Evolutionary conservation across 2,329 filamentous ascomycete genomes (phyloP), one percentile per base, ranked within the genome.

Genomic region (Huntiella savannae): DNA sequence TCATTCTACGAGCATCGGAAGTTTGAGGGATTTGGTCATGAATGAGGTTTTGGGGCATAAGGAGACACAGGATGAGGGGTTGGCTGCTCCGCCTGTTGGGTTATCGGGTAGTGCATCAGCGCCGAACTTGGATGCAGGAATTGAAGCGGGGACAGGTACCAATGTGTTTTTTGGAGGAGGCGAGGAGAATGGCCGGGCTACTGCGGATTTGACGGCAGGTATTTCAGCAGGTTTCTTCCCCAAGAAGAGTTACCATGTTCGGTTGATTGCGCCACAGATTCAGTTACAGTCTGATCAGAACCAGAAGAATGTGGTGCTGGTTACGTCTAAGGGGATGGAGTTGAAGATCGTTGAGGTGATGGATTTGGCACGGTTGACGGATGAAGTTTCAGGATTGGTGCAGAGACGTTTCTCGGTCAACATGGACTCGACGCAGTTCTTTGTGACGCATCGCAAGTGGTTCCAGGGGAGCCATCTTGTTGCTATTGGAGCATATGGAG

Each of bases 241-340:
- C 1, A 84, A 94, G 56, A 95, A 91, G 59, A 88, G 82, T 54
- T 99, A 95, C 60, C 85, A 96, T 56, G 75, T 98, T 51, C 82
- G 87, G 34, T 73, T 99, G 36, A 95, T 98, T 55, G 91, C 88
- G 4, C 91, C 91, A 11, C 91, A 99, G 59, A 95, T 99, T 49
- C 91, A 99, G 59, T 70, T 99, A 39, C 88, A 98, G 58, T 96
- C 91, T 59, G 91, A 98, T 58, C 96, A 95, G 69, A 96, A 98
- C 60, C 81, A 80, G 51, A 94, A 93, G 60, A 82, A 93, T 49
- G 91, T 92, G n/a, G 82, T 95, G 4, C 69, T 99, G n/a, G 79
- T 96, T 40, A 91, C 88, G 3, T 86, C 87, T 22, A 96, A 96
- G 62, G 85, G 87, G 45, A 98, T 98, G 86, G 87, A 96, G 60